A percentile compares a stretch with the other conserved stretches of the same genome.
Conservation (phyloP, 352 stramenopile species). For the Phytophthora citricola region DNA sequence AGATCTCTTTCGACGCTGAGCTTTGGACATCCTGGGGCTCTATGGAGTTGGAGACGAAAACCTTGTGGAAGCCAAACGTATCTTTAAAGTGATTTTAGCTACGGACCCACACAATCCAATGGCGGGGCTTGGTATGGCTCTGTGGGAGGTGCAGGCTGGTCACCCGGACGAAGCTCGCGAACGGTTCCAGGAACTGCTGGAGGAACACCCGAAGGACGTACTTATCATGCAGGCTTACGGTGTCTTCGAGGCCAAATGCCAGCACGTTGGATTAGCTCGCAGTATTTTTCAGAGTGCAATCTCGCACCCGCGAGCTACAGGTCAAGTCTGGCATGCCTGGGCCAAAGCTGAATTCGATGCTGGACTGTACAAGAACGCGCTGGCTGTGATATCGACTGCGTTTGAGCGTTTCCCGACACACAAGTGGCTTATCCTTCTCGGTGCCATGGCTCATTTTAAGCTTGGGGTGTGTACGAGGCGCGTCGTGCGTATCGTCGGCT, state of each 20-base stretch:
- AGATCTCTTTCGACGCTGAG: constrained; percentile 74
- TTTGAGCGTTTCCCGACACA: constrained; percentile 77
- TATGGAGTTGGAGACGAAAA: constrained; percentile 87
- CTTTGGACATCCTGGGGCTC: constrained; percentile 88
- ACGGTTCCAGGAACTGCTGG: constrained; percentile 59
- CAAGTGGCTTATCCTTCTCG: constrained; percentile 85
- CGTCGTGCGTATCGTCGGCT: constrained; percentile 73
- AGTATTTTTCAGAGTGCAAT: constrained; percentile 68
- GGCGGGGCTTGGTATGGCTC: constrained; percentile 75
- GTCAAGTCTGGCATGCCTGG: constrained; percentile 89
- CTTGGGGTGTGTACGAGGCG: constrained; percentile 76
- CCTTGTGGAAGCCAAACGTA: constrained; percentile 73
- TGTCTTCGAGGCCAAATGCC: constrained; percentile 77
- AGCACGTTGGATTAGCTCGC: constrained; percentile 71
- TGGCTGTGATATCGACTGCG: constrained; percentile 71
- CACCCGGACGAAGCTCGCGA: constrained; percentile 62
- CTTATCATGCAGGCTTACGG: constrained; percentile 77
- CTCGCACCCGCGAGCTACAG: constrained; percentile 57
- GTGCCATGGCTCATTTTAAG: constrained; percentile 80
- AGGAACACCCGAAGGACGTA: constrained; percentile 68
- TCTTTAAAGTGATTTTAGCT: constrained; percentile 85
- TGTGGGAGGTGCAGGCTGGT: constrained; percentile 71
- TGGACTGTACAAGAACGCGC: constrained; percentile 75
- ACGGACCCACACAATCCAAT: constrained; percentile 73
- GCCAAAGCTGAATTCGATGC: constrained; percentile 84